Evolutionary conservation across 208 protist species (phyloP).

Genomic region (Wallacemonas sp.): DNA sequence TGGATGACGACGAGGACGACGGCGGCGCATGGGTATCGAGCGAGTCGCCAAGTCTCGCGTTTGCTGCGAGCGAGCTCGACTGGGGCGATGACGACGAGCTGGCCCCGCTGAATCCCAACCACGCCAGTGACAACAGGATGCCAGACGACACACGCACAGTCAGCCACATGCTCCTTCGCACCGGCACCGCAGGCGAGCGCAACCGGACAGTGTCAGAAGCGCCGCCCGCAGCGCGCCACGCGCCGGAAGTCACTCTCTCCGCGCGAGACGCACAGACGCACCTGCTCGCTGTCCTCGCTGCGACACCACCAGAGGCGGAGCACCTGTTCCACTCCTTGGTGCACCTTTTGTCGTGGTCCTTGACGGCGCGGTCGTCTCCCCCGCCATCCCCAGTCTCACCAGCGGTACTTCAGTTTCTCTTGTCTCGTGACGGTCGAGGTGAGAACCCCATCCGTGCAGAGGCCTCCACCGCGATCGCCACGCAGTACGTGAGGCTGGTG

Average conservation of each 20-base stretch:
- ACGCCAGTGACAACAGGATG: not conserved
- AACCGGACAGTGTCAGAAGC: no score
- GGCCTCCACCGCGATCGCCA: not conserved
- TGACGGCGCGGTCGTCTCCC: not conserved
- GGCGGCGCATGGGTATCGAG: not conserved
- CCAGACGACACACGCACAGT: not conserved
- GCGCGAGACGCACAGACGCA: not conserved
- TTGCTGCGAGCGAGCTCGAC: not conserved
- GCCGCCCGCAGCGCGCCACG: slow-evolving; percentile 21
- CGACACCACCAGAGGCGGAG: slow-evolving; percentile 18
- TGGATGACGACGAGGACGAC: not conserved
- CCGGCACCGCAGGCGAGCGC: no score
- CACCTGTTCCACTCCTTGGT: slow-evolving; percentile 67
- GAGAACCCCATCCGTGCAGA: no score
- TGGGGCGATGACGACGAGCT: not conserved
- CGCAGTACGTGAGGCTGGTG: slow-evolving; percentile 6
- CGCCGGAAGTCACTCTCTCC: not conserved
- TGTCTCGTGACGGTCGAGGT: not conserved
- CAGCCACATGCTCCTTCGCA: slow-evolving; percentile 1
- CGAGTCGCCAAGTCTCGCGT: not conserved
- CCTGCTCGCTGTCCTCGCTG: slow-evolving; percentile 21
- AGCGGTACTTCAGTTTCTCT: not conserved
- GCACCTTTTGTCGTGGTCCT: slow-evolving; percentile 44
- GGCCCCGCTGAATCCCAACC: not conserved
- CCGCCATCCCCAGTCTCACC: not conserved